Base-by-base conservation (phyloP, 2,329 filamentous ascomycete species). In the Rhynchosporium graminicola region DNA sequence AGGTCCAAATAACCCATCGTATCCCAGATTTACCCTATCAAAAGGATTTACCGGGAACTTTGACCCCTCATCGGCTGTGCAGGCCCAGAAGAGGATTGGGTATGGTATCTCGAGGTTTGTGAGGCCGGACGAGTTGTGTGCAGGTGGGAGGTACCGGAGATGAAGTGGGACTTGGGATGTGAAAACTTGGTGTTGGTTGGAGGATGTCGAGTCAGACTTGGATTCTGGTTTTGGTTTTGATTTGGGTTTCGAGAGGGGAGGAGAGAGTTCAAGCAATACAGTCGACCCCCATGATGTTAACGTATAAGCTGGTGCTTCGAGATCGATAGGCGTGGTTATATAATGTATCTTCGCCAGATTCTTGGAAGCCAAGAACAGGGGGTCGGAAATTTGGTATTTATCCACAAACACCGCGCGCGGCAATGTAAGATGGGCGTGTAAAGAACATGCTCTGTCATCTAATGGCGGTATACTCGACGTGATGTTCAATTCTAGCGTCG, bases 61-160 rank as follows among this genome's bases (percentile, higher is more conserved):
- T 0, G 81, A 82, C 0, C 83, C 85, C 57, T 85, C 82, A 9
- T 85, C 83, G 0, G 87, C 84, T 7, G 83, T 80, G 72, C 94
- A 98, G 0, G 92, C 92, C 93, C 93, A 97, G 79, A 97, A 97
- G 0, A 97, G 83, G 0, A 85, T 83, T 0, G 94, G 94, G 78
- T 89, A 93, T 0, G 94, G 90, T 0, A 95, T 75, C n/a, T 85
- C 77, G 0, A 87, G 75, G 4, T 80, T 68, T 2, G 77, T 74
- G 66, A 84, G 80, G 2, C 87, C 87, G 2, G 80, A 80, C 48
- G 76, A 74, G 3, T 61, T 64, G 28, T 64, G 67, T 0, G 82
- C 80, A 0, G 90, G 90, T 5, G 80, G 77, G 4, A 96, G 81
- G 74, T 97, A 98, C 38, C 94, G 89, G 3, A 97, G 81, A 73